phyloP scores from a whole-genome alignment of 345 rosid genomes.

The Jatropha curcas region DNA sequence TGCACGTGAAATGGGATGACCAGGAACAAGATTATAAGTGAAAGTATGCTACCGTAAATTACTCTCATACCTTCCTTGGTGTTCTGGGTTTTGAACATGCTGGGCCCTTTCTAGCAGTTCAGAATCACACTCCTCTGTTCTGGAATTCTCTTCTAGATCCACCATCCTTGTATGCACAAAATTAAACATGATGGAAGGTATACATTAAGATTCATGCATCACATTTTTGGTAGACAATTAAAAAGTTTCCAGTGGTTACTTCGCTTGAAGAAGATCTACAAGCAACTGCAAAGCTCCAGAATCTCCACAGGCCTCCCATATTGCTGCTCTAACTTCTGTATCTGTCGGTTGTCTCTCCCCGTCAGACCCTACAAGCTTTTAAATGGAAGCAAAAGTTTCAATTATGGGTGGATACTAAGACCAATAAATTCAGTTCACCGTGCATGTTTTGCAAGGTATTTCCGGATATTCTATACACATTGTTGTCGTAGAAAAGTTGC shows the following conservation, averaged over 20 bases:
- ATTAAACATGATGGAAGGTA: neutral
- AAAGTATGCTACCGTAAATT: slow-evolving; percentile 6
- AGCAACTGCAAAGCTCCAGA: slow-evolving; percentile 91
- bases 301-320: slow-evolving; percentile 95
- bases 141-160: slow-evolving; percentile 77
- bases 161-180: slow-evolving; percentile 49
- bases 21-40: neutral
- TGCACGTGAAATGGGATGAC: neutral
- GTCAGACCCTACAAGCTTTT: slow-evolving; percentile 66
- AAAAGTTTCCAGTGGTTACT: slow-evolving; percentile 38
- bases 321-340: slow-evolving; percentile 79
- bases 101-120: slow-evolving; percentile 46
- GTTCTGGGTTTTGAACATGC: slow-evolving; percentile 30
- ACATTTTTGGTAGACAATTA: neutral
- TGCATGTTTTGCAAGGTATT: neutral
- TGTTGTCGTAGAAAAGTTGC: slow-evolving; percentile 3
- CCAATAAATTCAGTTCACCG: neutral
- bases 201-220: neutral
- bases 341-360: slow-evolving; percentile 67
- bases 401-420: neutral
- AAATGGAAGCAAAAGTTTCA: slow-evolving; percentile 12
- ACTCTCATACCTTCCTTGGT: slow-evolving; percentile 27
- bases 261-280: slow-evolving; percentile 79
- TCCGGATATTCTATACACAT: neutral
- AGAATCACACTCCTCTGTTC: slow-evolving; percentile 57